Base-by-base conservation (phyloP, 805 yeast genomes). In the Brettanomyces anomalus region DNA sequence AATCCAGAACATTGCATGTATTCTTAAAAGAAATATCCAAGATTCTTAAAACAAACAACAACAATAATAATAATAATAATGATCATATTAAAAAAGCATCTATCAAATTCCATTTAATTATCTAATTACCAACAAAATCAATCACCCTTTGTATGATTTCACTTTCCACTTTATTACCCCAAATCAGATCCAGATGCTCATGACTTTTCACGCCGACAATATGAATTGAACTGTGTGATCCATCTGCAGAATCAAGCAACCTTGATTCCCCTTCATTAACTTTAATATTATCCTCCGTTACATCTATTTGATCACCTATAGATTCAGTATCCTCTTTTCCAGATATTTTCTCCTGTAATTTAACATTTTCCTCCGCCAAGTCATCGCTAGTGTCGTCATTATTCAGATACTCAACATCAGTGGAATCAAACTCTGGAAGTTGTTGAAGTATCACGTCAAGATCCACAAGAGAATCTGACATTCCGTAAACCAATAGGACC, bases 121-220 rank as follows among this genome's bases (percentile, higher is more conserved):
- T 24, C 28, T 24, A 24, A 24, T 24, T 24, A 11, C 6, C 28
- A 11, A 60, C 37, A 48, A 58, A 57, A 7, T 60, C 57, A 3
- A 66, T 45, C 5, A 74, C 67, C 43, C 68, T 66, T 5, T 64
- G 57, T 38, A 73, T 64, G 3, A 78, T 80, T 42, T 67, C 55
- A 4, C 54, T 49, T 24, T 68, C 75, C 3, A 83, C 82, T 42
- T 79, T 75, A 20, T 71, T 65, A n/a, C 96, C 97, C 98, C 98
- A 90, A 11, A 90, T 66, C 48, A 90, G 73, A 58, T 93, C 98
- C 47, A 90, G 65, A 63, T 90, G 98, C 62, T 90, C 98, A 58
- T 89, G 85, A 17, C 67, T 67, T 1, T 67, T 70, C 0, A 90
- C 77, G 1, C 84, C 80, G 21, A 76, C 67, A 13, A 62, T 50